Base-by-base conservation (phyloP, 2,329 filamentous ascomycete species). In the Didymella keratinophila region DNA sequence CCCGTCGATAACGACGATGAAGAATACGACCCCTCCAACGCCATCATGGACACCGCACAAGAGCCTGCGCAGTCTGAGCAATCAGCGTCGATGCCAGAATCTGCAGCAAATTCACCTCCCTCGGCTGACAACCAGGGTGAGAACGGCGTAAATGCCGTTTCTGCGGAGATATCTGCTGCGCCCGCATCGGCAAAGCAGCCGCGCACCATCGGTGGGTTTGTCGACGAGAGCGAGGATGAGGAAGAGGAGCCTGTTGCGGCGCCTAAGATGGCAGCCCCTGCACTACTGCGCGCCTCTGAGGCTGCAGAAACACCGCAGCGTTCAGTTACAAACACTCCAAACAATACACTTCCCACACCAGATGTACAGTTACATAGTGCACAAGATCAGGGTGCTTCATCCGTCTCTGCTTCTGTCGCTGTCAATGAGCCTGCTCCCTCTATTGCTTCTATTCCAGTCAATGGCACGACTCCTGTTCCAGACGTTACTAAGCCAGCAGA, bases 141-240 rank as follows among this genome's bases (percentile, higher is more conserved):
- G 46, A 58, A 64, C 51, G 65, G 66, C 34, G 46, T 66, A 56
- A 68, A 74, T 53, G 66, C 67, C 32, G 64, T 56, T 60, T 60
- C 62, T 49, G 61, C 67, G 53, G 71, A 73, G 6, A 61, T 59
- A 37, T 68, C 71, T 54, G 64, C 71, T 48, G 74, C 69, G 52
- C 66, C 71, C 51, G 62, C 67, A 45, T 71, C 67, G 46, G 69
- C 71, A 54, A 76, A 78, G 65, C 80, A 82, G 71, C 78, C 82
- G 69, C 82, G 80, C 70, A 85, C 81, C 61, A 82, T 84, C 70
- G 85, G 84, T 74, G 86, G 85, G 67, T 87, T 87, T 80, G 83
- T 86, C 76, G 82, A 85, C 73, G 86, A 87, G 77, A 85, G 86
- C 74, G 84, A 86, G 72, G 83, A 84, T 74, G 84, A 86, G 70